These are phyloP conservation scores for Houttuynia cordata DNA, from an alignment of 164 flowering plant species.

Conservation along the genomic window DNA sequence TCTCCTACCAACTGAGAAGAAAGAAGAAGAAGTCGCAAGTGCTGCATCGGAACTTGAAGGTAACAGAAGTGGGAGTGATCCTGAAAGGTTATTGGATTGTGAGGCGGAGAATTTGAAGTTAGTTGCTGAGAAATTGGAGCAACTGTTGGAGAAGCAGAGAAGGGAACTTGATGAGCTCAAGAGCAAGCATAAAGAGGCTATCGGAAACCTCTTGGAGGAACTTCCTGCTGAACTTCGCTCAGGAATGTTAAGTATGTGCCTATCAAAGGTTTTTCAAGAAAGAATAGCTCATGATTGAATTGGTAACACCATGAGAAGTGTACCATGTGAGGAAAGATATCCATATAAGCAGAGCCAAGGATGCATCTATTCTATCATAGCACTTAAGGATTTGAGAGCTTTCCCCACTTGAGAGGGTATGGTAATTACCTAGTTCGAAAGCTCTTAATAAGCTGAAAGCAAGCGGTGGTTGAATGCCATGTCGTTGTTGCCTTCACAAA, in stretches of 20 bases:
- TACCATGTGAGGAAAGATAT: no score
- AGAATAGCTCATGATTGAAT: neutral
- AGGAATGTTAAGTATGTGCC: slow-evolving; percentile 19
- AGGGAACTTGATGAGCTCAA: slow-evolving; percentile 53
- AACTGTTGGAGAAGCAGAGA: slow-evolving; percentile 40
- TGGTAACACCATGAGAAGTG: no score
- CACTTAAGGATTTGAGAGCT: no score
- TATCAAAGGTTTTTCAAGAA: slow-evolving; percentile 22
- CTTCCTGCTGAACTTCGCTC: slow-evolving; percentile 35
- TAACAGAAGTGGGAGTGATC: slow-evolving; percentile 2
- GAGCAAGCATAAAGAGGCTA: slow-evolving; percentile 41
- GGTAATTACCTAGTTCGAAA: no score
- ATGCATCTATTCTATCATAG: no score
- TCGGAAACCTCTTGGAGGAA: slow-evolving; percentile 39
- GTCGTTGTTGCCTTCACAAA: no score
- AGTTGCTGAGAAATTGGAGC: slow-evolving; percentile 39
- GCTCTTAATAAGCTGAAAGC: no score
- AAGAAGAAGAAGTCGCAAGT: neutral
- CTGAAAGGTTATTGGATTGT: neutral
- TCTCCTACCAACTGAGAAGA: neutral
- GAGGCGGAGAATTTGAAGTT: slow-evolving; percentile 22
- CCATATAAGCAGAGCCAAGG: no score
- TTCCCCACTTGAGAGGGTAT: no score
- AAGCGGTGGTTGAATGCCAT: no score
- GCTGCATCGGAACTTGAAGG: neutral